Evolutionary conservation across 2,329 filamentous ascomycete genomes (phyloP).

Genomic region (Tolypocladium paradoxum): DNA sequence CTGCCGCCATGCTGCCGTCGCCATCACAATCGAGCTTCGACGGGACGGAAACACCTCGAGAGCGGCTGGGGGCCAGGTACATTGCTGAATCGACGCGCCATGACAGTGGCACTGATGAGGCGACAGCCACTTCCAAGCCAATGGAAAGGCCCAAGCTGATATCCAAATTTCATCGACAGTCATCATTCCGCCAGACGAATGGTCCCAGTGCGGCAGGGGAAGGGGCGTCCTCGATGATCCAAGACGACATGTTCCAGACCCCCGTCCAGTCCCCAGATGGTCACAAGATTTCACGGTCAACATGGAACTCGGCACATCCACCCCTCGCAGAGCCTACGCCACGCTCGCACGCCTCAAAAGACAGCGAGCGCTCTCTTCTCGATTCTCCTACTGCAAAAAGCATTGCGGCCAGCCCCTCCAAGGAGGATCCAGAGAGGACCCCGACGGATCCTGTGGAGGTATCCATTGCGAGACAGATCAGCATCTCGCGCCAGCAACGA

Average conservation of each 20-base stretch:
- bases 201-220: neutral
- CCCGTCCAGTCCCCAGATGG: neutral
- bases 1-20: constrained; percentile 36
- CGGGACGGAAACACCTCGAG: neutral
- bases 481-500: constrained; percentile 50
- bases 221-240: neutral
- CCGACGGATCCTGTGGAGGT: constrained; percentile 49
- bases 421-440: constrained; percentile 15
- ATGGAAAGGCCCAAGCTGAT: constrained; percentile 5
- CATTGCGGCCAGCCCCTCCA: neutral
- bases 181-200: neutral
- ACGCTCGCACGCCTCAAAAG: neutral
- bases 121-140: neutral
- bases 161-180: constrained; percentile 8
- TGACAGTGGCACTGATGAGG: neutral
- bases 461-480: constrained; percentile 59
- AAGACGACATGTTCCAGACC: neutral
- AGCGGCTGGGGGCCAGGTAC: neutral
- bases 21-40: constrained; percentile 27
- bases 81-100: constrained; percentile 1
- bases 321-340: neutral
- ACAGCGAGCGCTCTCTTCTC: neutral
- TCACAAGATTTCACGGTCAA: neutral
- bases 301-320: constrained; percentile 3
- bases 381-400: neutral